Evolutionary conservation across 176 grass and related monocot genomes (phyloP).

Genomic region (Pontederia crassipes): DNA sequence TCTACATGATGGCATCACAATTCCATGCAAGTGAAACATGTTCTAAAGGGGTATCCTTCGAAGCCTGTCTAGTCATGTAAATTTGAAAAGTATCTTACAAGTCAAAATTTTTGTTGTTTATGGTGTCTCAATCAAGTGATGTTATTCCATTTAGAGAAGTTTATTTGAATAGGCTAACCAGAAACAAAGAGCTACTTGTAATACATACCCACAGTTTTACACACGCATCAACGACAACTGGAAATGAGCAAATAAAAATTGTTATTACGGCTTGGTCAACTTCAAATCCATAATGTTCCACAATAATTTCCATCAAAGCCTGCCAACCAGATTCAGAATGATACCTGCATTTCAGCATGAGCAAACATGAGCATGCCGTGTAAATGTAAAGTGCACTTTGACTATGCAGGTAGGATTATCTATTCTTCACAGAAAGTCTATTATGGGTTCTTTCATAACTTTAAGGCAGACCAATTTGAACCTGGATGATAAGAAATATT

Average conservation of each 20-base stretch:
- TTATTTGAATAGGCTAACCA: neutral
- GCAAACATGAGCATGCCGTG: conserved; percentile 3
- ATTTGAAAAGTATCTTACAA: too few species aligned
- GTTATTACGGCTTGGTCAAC: conserved; percentile 59
- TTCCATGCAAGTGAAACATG: too few species aligned
- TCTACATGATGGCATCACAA: too few species aligned
- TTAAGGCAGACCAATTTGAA: too few species aligned
- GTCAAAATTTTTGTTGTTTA: too few species aligned
- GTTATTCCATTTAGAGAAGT: neutral
- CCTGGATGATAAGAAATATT: too few species aligned
- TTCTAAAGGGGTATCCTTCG: too few species aligned
- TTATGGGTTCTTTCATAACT: too few species aligned
- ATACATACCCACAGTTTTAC: conserved; percentile 78
- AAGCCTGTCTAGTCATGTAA: too few species aligned
- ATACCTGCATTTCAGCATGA: conserved; percentile 44
- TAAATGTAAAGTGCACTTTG: neutral
- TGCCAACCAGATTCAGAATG: conserved; percentile 90
- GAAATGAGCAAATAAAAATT: conserved; percentile 77
- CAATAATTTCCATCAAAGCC: conserved; percentile 52
- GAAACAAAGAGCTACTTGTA: conserved; percentile 1
- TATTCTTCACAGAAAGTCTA: too few species aligned
- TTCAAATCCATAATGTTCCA: conserved; percentile 88
- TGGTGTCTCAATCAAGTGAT: neutral
- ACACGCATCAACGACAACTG: conserved; percentile 69
- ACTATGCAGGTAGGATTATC: too few species aligned